A percentile compares a stretch with the other conserved stretches of the same genome.
Evolutionary conservation across 768 basidiomycete species (phyloP).

Genomic region (Termitomyces sp.): DNA sequence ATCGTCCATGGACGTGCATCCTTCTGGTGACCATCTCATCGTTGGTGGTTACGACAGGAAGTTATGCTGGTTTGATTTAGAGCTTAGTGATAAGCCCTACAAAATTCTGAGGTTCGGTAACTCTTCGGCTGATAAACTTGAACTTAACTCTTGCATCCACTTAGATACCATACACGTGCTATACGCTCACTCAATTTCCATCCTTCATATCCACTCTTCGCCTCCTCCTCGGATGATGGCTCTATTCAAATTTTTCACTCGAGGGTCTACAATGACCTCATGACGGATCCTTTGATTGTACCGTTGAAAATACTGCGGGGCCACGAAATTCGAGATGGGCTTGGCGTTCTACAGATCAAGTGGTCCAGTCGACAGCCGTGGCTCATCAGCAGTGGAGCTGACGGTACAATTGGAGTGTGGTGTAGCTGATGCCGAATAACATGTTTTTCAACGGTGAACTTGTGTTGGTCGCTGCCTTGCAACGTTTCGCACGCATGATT

Average conservation of each 20-base stretch:
- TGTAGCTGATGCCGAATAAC: slow-evolving; percentile 48
- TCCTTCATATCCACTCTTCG: slow-evolving; percentile 92
- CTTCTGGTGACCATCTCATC: slow-evolving; percentile 93
- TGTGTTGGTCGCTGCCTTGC: not conserved
- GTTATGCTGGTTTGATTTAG: slow-evolving; percentile 98
- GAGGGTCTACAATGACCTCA: slow-evolving; percentile 89
- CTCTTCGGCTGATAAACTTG: slow-evolving; percentile 6
- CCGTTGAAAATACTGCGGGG: slow-evolving; percentile 95
- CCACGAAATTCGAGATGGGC: slow-evolving; percentile 79
- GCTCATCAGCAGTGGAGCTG: slow-evolving; percentile 90
- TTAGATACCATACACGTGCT: slow-evolving; percentile 90
- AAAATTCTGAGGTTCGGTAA: slow-evolving; percentile 79
- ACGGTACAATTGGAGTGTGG: slow-evolving; percentile 88
- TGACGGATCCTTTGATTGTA: slow-evolving; percentile 97
- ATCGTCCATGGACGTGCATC: slow-evolving; percentile 95
- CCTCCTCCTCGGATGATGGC: slow-evolving; percentile 95
- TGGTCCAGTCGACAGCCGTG: slow-evolving; percentile 92
- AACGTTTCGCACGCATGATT: not conserved
- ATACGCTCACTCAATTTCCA: slow-evolving; percentile 94
- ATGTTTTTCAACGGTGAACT: slow-evolving; percentile 4
- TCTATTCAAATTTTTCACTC: slow-evolving; percentile 97
- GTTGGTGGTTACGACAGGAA: slow-evolving; percentile 98
- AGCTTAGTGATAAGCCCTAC: slow-evolving; percentile 95
- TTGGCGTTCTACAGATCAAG: slow-evolving; percentile 87
- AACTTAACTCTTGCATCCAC: slow-evolving; percentile 5